Base-by-base conservation (phyloP, 2,329 filamentous ascomycete species). In the Colletotrichum limetticola region DNA sequence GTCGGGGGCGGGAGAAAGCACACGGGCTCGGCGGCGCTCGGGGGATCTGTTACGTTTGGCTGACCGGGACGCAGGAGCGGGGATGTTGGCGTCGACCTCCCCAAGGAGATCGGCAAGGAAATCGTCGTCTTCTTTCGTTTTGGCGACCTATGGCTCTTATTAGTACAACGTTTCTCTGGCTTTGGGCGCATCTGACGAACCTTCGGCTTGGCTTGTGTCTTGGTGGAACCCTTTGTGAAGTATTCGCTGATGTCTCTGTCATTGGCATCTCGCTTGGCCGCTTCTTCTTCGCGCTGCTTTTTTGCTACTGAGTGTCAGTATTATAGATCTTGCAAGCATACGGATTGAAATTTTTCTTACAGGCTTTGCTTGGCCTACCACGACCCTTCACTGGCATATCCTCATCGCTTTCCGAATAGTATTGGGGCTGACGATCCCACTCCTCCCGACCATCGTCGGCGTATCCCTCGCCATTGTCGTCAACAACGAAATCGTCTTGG, bases 381-480 rank as follows among this genome's bases (percentile, higher is more conserved):
- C 86, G 86, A 32, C 86, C 85, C 58, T 85, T 85, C 5, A 79
- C 77, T 5, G 83, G 80, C 75, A 81, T 80, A 46, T 94, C 90
- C 46, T 92, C 92, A 55, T 97, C 94, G 74, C 91, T 95, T 74
- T 97, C 95, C 46, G 92, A 93, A 75, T 89, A 87, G 80, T 90
- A 85, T 72, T 87, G 87, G 76, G 88, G 86, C 76, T 92, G 88
- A 77, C 93, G 90, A 83, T 96, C 92, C 95, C 96, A 96, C 78
- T 98, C 97, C 84, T 98, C 95, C 68, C 97, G 92, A 74, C 97
- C 97, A 80, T 98, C 97, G 81, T 98, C 96, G 76, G 95, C 96
- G 79, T 99, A 99, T 49, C 97, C 96, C 81, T 96, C 95, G 79
- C 96, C 96, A 85, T 98, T 97, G 85, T 99, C 97, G 85, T 98